These are phyloP conservation scores for Alternaria sp. DNA, from an alignment of 2,329 filamentous ascomycete genomes.

Conservation along the genomic window DNA sequence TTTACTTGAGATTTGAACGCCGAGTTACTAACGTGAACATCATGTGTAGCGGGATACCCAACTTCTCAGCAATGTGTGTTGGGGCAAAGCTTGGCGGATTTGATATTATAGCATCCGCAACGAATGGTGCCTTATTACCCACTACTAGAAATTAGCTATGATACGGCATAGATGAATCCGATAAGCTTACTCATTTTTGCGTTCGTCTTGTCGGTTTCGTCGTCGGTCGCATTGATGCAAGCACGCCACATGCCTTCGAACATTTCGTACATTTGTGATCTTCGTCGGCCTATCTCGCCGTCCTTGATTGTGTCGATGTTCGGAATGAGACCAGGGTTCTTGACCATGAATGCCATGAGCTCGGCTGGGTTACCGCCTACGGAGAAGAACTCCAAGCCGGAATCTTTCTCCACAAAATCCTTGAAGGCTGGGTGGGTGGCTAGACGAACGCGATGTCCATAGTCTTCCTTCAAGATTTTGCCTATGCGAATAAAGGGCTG, in stretches of 20 bases:
- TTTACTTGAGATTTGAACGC: neutral
- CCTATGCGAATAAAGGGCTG: slow-evolving; percentile 82
- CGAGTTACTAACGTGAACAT: slow-evolving; percentile 80
- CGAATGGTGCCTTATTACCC: slow-evolving; percentile 72
- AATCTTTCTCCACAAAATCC: slow-evolving; percentile 76
- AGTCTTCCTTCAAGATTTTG: slow-evolving; percentile 73
- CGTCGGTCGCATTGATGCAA: slow-evolving; percentile 76
- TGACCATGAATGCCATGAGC: slow-evolving; percentile 89
- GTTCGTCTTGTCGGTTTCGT: slow-evolving; percentile 67
- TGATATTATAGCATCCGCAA: slow-evolving; percentile 83
- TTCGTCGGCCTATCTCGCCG: slow-evolving; percentile 73
- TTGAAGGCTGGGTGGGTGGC: slow-evolving; percentile 81
- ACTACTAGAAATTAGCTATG: slow-evolving; percentile 49
- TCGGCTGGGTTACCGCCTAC: slow-evolving; percentile 81
- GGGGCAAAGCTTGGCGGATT: slow-evolving; percentile 82
- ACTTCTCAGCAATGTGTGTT: slow-evolving; percentile 76
- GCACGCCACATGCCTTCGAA: slow-evolving; percentile 84
- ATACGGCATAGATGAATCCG: too few species aligned
- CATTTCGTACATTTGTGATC: slow-evolving; percentile 80
- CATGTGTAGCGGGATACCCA: slow-evolving; percentile 78
- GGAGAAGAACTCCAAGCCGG: slow-evolving; percentile 79
- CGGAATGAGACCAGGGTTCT: slow-evolving; percentile 80
- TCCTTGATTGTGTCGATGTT: slow-evolving; percentile 74
- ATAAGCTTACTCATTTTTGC: slow-evolving; percentile 63
- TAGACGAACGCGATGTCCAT: slow-evolving; percentile 78